A percentile compares a stretch with the other conserved stretches of the same genome.
Conservation (phyloP, 148 eudicot species). For the Cornus kousa region DNA sequence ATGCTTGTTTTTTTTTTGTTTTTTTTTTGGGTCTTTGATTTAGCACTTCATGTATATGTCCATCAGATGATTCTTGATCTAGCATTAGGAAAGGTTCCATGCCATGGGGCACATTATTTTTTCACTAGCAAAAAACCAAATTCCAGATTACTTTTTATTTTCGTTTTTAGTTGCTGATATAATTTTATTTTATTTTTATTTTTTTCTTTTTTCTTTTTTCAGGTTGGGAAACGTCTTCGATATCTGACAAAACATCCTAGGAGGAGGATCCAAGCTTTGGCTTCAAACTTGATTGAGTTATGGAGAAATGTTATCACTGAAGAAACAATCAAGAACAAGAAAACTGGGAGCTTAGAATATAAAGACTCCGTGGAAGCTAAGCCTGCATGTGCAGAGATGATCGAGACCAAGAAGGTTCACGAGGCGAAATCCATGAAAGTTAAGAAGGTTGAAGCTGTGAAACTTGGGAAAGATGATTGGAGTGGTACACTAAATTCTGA, state of each 20-base stretch:
- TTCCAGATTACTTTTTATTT: no score
- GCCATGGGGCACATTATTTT: not conserved
- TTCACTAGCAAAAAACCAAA: no score
- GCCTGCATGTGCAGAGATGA: not conserved
- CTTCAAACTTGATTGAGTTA: constrained; percentile 50
- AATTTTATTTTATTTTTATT: no score
- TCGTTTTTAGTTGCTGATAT: no score
- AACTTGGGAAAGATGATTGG: not conserved
- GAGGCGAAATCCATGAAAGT: no score
- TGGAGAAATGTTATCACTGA: constrained; percentile 65
- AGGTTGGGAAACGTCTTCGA: constrained; percentile 72
- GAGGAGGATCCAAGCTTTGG: constrained; percentile 52
- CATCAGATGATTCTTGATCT: not conserved
- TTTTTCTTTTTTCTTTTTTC: not conserved
- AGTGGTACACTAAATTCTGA: not conserved
- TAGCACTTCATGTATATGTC: not conserved
- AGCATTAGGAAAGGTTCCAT: not conserved
- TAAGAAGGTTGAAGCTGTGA: not conserved
- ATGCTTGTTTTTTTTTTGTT: not conserved
- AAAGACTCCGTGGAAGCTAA: constrained; percentile 31
- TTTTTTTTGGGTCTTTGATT: not conserved
- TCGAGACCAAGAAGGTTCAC: no score
- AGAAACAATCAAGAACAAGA: constrained; percentile 41
- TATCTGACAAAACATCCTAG: constrained; percentile 68
- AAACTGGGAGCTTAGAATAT: constrained; percentile 34